A percentile compares a stretch with the other conserved stretches of the same genome.
Evolutionary conservation across 2,329 filamentous ascomycete genomes (phyloP).

Genomic region (Colletotrichum horii): DNA sequence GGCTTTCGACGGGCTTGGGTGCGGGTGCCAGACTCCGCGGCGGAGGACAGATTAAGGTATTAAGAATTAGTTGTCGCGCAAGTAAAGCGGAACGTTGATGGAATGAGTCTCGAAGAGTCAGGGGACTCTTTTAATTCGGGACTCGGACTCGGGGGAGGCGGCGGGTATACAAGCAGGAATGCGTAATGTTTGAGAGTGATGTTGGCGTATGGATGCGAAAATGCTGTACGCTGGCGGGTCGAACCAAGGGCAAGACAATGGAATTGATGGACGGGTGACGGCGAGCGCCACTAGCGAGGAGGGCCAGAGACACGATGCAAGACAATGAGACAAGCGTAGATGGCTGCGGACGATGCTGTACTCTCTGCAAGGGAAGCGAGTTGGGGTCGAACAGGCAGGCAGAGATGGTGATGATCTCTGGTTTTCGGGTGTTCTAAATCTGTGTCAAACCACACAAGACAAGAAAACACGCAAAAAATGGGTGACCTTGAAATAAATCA

Average conservation of each 20-base stretch:
- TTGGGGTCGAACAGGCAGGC: not conserved
- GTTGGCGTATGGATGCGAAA: slow-evolving; percentile 9
- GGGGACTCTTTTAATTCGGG: not conserved
- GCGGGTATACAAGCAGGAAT: slow-evolving; percentile 16
- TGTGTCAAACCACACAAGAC: not conserved
- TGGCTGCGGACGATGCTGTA: not conserved
- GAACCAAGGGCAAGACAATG: slow-evolving; percentile 20
- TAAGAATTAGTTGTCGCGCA: slow-evolving; percentile 20
- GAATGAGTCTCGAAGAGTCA: not conserved
- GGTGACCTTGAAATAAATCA: not conserved
- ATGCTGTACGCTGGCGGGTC: slow-evolving; percentile 18
- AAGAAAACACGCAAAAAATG: not conserved
- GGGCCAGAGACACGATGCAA: slow-evolving; percentile 20
- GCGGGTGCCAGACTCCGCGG: slow-evolving; percentile 23
- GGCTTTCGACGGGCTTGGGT: not conserved
- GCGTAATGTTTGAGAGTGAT: slow-evolving; percentile 1
- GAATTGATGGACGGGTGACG: not conserved
- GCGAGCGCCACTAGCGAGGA: slow-evolving; percentile 3
- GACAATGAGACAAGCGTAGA: slow-evolving; percentile 16
- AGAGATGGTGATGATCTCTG: not conserved
- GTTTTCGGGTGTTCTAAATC: not conserved
- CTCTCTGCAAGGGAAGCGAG: not conserved
- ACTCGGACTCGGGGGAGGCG: not conserved
- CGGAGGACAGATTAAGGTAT: slow-evolving; percentile 21
- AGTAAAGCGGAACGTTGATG: not conserved